Base-by-base conservation (phyloP, 2,329 filamentous ascomycete species). In the Cladobotryum protrusum region DNA sequence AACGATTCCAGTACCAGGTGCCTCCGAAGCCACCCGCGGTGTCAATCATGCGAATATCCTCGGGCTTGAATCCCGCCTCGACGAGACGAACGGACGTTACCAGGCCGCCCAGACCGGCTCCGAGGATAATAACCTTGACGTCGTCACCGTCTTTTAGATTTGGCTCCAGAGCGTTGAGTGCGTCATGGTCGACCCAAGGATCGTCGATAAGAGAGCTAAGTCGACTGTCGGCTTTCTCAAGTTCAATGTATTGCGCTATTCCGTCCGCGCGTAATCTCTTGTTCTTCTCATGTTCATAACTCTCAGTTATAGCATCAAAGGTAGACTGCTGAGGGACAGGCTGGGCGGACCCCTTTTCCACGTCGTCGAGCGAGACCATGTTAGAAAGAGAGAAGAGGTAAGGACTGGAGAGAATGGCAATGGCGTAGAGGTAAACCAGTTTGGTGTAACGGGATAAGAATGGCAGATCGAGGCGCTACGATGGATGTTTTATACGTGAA, bases 1-100 rank as follows among this genome's bases (percentile, higher is more conserved):
- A 78, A 0, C 72, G 63, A 52, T 77, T 76, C 71, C 74, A 77
- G 51, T 73, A 76, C 75, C 75, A 78, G 0, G 73, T 76, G 11
- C 75, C 75, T 3, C 75, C 75, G 20, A 74, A 68, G 4, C 71
- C 73, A 9, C 70, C 72, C 1, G 67, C 72, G 0, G 59, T 54
- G 34, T 76, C 73, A 18, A 73, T 59, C 8, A 75, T 52, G 1
- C 66, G 64, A n/a, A 76, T 67, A 7, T 73, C 69, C 0, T 67
- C 50, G 6, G 57, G 36, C 5, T 47, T 19, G 39, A 63, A 48
- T 4, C 60, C 60, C 1, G 54, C 50, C 29, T 64, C 49, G 20
- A 63, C 42, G 7, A 64, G 50, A 3, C 55, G 56, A 2, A 60
- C 57, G 1, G 64, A 66, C n/a, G 56, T 63, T 2, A 68, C 54